A percentile compares a stretch with the other conserved stretches of the same genome.
Conservation (phyloP, 2,329 filamentous ascomycete genomes). For the Beauveria asiatica region DNA sequence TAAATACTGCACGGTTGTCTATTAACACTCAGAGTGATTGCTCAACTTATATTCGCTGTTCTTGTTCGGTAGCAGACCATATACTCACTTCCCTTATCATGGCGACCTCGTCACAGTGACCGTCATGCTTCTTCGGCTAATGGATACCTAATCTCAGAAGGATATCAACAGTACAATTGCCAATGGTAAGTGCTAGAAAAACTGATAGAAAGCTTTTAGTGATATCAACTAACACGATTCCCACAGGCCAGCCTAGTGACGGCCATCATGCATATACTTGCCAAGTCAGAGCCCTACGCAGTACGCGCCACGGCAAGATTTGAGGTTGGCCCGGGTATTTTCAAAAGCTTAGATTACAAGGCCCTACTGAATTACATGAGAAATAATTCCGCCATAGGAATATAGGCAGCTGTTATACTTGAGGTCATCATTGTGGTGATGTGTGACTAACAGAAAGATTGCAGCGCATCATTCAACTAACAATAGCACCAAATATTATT, state of each 20-base stretch:
- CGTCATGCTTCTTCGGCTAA: background rate
- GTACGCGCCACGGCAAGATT: background rate
- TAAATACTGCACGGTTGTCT: background rate
- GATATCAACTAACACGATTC: background rate
- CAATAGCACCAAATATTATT: too few relatives aligned
- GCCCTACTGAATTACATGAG: too few relatives aligned
- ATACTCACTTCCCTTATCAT: too few relatives aligned
- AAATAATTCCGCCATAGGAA: too few relatives aligned
- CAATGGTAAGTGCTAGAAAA: background rate
- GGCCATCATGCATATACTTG: too few relatives aligned
- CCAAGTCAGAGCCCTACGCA: background rate
- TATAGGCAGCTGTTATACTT: too few relatives aligned
- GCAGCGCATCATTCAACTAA: too few relatives aligned
- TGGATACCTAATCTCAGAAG: background rate
- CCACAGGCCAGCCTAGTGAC: background rate
- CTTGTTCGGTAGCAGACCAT: too few relatives aligned
- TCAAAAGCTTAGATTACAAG: background rate
- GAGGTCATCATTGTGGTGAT: too few relatives aligned
- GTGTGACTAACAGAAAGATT: too few relatives aligned
- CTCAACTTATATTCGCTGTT: background rate
- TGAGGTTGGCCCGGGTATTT: background rate
- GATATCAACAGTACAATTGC: background rate
- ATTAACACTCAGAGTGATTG: background rate
- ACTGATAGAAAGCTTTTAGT: background rate
- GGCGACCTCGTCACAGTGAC: too few relatives aligned